Evolutionary conservation across 2,329 filamentous ascomycete genomes (phyloP).

Genomic region (Colletotrichum sp.): DNA sequence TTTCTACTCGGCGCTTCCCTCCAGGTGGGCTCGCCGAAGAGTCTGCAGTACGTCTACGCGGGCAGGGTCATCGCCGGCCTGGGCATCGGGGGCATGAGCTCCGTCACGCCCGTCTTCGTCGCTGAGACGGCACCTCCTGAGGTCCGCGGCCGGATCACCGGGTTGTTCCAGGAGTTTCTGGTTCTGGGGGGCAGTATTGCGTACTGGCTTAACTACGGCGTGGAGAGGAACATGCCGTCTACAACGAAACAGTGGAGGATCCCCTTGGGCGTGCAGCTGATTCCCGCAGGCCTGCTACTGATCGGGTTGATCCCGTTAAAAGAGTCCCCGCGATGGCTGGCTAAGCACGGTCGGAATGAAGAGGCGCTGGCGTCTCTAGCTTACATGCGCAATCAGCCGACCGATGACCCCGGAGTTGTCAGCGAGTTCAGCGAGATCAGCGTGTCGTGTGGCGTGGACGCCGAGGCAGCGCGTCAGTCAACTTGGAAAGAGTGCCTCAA

Average conservation of each 20-base stretch:
- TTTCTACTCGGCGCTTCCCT: background rate
- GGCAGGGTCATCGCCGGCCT: background rate
- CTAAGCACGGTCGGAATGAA: background rate
- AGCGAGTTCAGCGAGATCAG: background rate
- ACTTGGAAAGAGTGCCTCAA: background rate
- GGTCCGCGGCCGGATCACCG: background rate
- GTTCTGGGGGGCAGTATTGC: background rate
- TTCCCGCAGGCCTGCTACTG: background rate
- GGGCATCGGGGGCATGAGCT: background rate
- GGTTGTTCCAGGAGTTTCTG: background rate
- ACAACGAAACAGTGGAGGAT: background rate
- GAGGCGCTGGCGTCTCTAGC: background rate
- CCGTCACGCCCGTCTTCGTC: background rate
- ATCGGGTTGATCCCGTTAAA: background rate
- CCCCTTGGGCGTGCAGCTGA: background rate
- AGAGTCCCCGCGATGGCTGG: background rate
- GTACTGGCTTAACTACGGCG: background rate
- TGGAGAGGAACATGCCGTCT: background rate
- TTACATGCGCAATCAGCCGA: background rate
- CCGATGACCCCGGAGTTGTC: background rate
- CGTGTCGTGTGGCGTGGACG: background rate
- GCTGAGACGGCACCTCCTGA: conserved; percentile 18
- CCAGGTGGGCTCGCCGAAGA: background rate
- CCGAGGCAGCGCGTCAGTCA: background rate
- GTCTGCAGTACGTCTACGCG: background rate